phyloP scores from a whole-genome alignment of 2,329 filamentous ascomycete species.

The Zasmidium citrigriseum region DNA sequence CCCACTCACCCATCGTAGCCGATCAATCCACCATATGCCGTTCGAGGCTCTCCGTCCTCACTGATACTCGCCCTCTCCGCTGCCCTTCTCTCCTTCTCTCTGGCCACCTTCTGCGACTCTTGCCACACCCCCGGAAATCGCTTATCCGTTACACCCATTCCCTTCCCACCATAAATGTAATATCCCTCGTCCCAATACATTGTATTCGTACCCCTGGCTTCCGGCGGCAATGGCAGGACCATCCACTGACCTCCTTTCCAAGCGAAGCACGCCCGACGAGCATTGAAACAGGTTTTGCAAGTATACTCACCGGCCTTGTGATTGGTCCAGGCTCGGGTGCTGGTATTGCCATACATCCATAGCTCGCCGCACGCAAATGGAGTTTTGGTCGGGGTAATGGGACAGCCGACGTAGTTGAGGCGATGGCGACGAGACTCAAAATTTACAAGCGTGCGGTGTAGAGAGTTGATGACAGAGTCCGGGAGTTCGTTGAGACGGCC shows the following conservation, averaged over 20 bases:
- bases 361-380: conserved; percentile 12
- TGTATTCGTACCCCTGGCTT: neutral
- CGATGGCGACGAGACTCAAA: neutral
- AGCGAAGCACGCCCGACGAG: conserved; percentile 12
- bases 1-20: too few relatives aligned
- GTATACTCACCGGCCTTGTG: conserved; percentile 7
- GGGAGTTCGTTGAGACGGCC: neutral
- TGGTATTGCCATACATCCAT: neutral
- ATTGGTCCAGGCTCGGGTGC: conserved; percentile 11
- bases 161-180: neutral
- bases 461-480: neutral
- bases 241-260: conserved; percentile 14
- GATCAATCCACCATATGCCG: too few relatives aligned
- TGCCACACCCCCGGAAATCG: conserved; percentile 3
- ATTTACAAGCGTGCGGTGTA: neutral
- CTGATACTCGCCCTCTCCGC: neutral
- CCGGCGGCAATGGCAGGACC: conserved; percentile 15
- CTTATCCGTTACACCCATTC: neutral
- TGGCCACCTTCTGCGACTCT: neutral
- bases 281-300: conserved; percentile 20
- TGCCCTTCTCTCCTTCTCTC: neutral
- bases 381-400: neutral
- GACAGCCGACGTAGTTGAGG: neutral
- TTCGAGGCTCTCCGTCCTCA: too few relatives aligned
- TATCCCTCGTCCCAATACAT: conserved; percentile 2